Base-by-base conservation (phyloP, 1,284 basidiomycete species). In the Inonotus hispidus region DNA sequence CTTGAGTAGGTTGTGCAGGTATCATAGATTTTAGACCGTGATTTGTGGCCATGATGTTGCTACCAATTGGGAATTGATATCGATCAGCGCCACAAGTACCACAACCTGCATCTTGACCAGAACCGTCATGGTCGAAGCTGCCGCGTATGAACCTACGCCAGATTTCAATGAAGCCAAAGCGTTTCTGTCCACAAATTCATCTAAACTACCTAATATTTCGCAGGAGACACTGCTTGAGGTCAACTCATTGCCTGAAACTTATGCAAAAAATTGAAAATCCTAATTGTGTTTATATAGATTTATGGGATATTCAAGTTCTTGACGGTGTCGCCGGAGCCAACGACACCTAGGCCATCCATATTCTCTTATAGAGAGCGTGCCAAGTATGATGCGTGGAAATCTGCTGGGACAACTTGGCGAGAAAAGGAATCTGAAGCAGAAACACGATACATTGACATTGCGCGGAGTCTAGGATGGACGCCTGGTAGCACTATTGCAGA, bases 321-420 rank as follows among this genome's bases (percentile, higher is more conserved):
- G 25, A 90, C 84, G 6, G 78, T 82, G 21, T 79, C 84, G 0
- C 70, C 79, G 13, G 68, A 65, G n/a, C 84, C 91, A 21, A 76
- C 73, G 38, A 76, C 75, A 6, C 69, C 84, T 2, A 82, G 89
- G 1, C 94, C 93, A 0, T 90, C 88, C 4, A 78, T 95, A 32
- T 92, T 95, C 68, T 91, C 92, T 65, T 81, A 90, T 69, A 80
- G 87, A 1, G 88, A 85, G 1, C 78, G 91, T 35, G 92, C 92
- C 1, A 95, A 95, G 72, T 92, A 91, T 87, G 92, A 95, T 69
- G 89, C 92, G 1, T 95, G 93, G 92, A 77, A 71, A 35, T 69
- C 75, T 5, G 71, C 78, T n/a, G 81, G 79, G 3, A 77, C 77
- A 64, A 77, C 73, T 21, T 89, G 85, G 65, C 70, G 71, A 21